A percentile compares a stretch with the other conserved stretches of the same genome.
Evolutionary conservation across 441 rosid genomes (phyloP).

Genomic region (Breynia disticha): DNA sequence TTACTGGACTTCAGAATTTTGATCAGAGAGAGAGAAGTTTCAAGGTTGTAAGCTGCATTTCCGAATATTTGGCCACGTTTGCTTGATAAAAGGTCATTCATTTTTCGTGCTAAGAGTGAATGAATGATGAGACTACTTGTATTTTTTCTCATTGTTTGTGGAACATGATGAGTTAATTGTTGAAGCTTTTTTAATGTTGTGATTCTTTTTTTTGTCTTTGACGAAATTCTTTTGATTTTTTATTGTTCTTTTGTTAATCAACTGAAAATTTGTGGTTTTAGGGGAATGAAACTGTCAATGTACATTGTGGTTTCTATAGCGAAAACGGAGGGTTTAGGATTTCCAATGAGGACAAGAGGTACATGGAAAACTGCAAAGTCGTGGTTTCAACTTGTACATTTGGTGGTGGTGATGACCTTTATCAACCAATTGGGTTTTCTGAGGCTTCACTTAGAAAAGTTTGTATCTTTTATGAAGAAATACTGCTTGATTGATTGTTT

Average conservation of each 20-base stretch:
- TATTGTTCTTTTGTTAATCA: too few species aligned
- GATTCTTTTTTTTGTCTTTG: too few species aligned
- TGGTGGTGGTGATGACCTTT: slow-evolving; percentile 98
- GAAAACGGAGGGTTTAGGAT: slow-evolving; percentile 70
- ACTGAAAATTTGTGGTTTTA: slow-evolving; percentile 25
- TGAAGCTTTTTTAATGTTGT: too few species aligned
- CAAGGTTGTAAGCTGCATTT: slow-evolving; percentile 38
- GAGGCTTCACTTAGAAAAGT: slow-evolving; percentile 64
- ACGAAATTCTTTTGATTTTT: too few species aligned
- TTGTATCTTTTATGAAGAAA: slow-evolving; percentile 6
- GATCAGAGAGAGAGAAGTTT: slow-evolving; percentile 78
- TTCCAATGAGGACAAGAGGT: slow-evolving; percentile 55
- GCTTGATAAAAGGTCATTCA: too few species aligned
- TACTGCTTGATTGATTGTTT: not conserved
- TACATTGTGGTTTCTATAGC: slow-evolving; percentile 84
- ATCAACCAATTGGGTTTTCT: slow-evolving; percentile 87
- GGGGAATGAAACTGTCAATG: slow-evolving; percentile 53
- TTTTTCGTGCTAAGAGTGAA: too few species aligned
- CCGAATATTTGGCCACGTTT: not conserved
- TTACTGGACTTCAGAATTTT: slow-evolving; percentile 74
- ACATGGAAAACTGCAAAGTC: slow-evolving; percentile 54
- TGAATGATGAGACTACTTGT: too few species aligned
- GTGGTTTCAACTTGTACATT: slow-evolving; percentile 92
- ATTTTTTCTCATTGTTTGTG: too few species aligned
- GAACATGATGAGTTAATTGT: too few species aligned